These are phyloP conservation scores for Aspergillus incahuasiensis DNA, from an alignment of 495 filamentous ascomycete species.

Conservation along the genomic window DNA sequence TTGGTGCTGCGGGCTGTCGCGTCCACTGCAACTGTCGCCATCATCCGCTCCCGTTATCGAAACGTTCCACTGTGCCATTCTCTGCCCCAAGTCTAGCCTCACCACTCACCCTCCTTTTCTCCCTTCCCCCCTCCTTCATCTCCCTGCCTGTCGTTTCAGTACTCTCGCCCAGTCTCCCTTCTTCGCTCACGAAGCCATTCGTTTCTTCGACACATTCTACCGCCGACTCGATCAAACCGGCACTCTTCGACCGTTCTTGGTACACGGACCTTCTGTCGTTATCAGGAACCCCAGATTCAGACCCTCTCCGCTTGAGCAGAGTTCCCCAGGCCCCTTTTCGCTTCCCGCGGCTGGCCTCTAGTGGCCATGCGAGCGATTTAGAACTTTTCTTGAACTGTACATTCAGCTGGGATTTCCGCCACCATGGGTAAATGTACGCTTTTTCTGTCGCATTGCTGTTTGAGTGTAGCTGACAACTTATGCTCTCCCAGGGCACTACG, in stretches of 20 bases:
- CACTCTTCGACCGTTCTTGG: neutral
- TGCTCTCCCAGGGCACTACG: constrained; percentile 50
- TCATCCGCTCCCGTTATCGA: constrained; percentile 22
- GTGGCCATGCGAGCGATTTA: constrained; percentile 32
- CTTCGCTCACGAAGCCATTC: constrained; percentile 7
- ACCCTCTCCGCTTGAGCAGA: neutral
- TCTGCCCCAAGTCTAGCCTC: constrained; percentile 7
- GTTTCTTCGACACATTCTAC: constrained; percentile 5
- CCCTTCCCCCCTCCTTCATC: neutral
- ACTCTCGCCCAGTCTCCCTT: neutral
- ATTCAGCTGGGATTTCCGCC: constrained; percentile 20
- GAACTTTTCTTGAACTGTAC: constrained; percentile 4
- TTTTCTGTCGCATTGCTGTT: neutral
- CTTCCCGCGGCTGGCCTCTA: constrained; percentile 3
- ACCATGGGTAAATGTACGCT: constrained; percentile 49
- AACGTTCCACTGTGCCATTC: constrained; percentile 3
- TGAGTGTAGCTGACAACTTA: constrained; percentile 4
- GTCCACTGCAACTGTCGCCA: constrained; percentile 14
- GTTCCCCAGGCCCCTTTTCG: neutral
- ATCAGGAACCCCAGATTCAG: constrained; percentile 1
- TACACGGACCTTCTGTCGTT: neutral
- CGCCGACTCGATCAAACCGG: neutral
- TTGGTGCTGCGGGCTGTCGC: constrained; percentile 16
- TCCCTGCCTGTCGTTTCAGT: constrained; percentile 1
- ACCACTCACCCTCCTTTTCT: constrained; percentile 2